Percentiles rank a stretch among this genome's conserved stretches.
phyloP scores from a whole-genome alignment of 106 monocot genomes.

The Allium fistulosum region DNA sequence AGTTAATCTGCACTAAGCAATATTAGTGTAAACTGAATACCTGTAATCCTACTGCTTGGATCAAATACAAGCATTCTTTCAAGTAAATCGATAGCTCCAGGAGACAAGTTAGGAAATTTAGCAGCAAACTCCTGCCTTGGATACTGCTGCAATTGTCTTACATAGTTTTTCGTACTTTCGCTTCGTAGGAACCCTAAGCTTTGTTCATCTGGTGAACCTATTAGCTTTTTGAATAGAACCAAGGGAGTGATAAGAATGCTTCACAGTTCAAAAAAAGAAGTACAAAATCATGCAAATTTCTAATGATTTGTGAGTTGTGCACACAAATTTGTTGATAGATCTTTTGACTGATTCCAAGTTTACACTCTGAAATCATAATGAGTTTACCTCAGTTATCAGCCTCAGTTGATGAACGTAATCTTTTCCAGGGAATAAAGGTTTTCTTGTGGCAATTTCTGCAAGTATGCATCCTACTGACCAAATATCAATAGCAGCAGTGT shows the following conservation, averaged over 20 bases:
- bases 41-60: constrained; percentile 83
- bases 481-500: constrained; percentile 27
- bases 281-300: too few relatives aligned
- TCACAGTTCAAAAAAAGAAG: too few relatives aligned
- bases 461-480: constrained; percentile 34
- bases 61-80: constrained; percentile 92
- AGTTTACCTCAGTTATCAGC: constrained; percentile 22
- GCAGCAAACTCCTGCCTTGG: constrained; percentile 56
- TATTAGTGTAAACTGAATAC: constrained; percentile 15
- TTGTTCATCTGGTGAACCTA: constrained; percentile 88
- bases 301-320: too few relatives aligned
- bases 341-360: too few relatives aligned
- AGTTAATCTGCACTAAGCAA: background rate
- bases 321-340: too few relatives aligned
- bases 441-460: constrained; percentile 20
- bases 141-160: constrained; percentile 65
- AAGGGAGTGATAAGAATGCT: background rate
- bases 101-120: constrained; percentile 56
- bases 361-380: too few relatives aligned
- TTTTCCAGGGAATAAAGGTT: constrained; percentile 22
- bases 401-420: constrained; percentile 27
- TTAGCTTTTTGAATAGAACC: constrained; percentile 37
- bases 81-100: constrained; percentile 62
- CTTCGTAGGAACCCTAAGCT: constrained; percentile 87
- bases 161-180: constrained; percentile 76